Base-by-base conservation (phyloP, 805 yeast genomes). In the Candida silvatica region DNA sequence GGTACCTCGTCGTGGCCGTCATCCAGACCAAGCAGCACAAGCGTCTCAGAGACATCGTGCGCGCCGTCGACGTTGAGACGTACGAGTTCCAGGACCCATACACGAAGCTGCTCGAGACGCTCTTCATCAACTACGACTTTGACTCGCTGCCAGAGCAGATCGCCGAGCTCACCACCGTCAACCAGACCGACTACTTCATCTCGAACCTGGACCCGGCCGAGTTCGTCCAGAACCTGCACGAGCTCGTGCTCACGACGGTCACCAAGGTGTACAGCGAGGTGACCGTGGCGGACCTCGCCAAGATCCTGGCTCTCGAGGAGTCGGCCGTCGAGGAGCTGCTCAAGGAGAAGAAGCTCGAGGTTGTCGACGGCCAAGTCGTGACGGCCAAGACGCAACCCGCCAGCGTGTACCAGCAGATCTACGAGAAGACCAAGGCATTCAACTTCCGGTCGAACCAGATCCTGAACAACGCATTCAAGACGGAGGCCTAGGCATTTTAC, bases 61-160 rank as follows among this genome's bases (percentile, higher is more conserved):
- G 71, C 42, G 71, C 73, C 15, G 71, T 78, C 35, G 65, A 63
- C 34, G 80, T 74, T 48, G 85, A 78, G 55, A 59, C 62, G 32
- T 76, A 78, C 53, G 83, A 78, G 60, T 78, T 73, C 58, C 54
- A 58, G 40, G 86, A 78, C 52, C 81, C 85, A 27, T 64, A 79
- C 36, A 72, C 81, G 20, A 63, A 66, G 37, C 70, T 78, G 39
- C 61, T 78, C 41, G 62, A 66, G 40, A 66, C 74, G 4, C 51
- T 78, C 30, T 77, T 70, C 50, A 65, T 72, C 34, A 76, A 70
- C 45, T 77, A 68, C 51, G 79, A 77, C 47, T 73, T 77, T 48
- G 71, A 69, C 40, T 61, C 59, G 40, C 73, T 80, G 16, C 69
- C 67, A 37, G 48, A 50, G 18, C 64, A 71, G 48, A 61, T 78